A percentile compares a stretch with the other conserved stretches of the same genome.
These are phyloP conservation scores for Aspergillus bombycis DNA, from an alignment of 2,329 filamentous ascomycete genomes.

Conservation along the genomic window DNA sequence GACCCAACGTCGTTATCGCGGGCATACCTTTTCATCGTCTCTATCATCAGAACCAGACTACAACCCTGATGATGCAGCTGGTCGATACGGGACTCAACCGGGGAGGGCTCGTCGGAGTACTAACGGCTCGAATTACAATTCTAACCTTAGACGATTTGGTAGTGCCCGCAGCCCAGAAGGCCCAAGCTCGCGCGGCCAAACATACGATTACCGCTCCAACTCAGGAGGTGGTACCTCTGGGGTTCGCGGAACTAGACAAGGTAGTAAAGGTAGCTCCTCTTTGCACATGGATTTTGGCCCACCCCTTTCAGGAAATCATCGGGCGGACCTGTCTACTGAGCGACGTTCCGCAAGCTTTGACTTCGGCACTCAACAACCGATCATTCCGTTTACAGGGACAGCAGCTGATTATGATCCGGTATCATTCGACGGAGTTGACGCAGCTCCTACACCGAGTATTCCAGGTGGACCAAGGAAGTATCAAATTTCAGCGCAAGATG, in stretches of 20 bases:
- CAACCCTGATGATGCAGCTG: conserved; percentile 39
- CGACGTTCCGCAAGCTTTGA: conserved; percentile 51
- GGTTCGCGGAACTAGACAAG: conserved; percentile 53
- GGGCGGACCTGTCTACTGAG: conserved; percentile 35
- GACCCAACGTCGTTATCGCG: conserved; percentile 51
- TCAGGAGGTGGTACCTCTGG: conserved; percentile 25
- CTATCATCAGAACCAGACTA: conserved; percentile 60
- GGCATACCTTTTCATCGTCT: conserved; percentile 64
- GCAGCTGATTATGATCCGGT: conserved; percentile 26
- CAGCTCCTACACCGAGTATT: conserved; percentile 83
- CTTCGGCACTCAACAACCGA: conserved; percentile 42
- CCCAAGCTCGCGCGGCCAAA: conserved; percentile 40
- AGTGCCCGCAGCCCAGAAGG: conserved; percentile 57
- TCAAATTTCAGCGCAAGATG: conserved; percentile 46
- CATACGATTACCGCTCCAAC: conserved; percentile 37
- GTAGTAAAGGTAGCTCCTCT: conserved; percentile 74
- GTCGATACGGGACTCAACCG: conserved; percentile 45
- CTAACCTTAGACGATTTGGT: conserved; percentile 63
- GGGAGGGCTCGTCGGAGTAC: conserved; percentile 70
- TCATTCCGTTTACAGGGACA: conserved; percentile 26
- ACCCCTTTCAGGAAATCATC: conserved; percentile 35
- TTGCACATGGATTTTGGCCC: conserved; percentile 75
- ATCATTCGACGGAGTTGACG: conserved; percentile 64
- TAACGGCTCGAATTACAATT: conserved; percentile 74
- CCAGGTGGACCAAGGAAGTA: conserved; percentile 73